A percentile compares a stretch with the other conserved stretches of the same genome.
Evolutionary conservation across 805 yeast genomes (phyloP).

Genomic region (Candida anglica): DNA sequence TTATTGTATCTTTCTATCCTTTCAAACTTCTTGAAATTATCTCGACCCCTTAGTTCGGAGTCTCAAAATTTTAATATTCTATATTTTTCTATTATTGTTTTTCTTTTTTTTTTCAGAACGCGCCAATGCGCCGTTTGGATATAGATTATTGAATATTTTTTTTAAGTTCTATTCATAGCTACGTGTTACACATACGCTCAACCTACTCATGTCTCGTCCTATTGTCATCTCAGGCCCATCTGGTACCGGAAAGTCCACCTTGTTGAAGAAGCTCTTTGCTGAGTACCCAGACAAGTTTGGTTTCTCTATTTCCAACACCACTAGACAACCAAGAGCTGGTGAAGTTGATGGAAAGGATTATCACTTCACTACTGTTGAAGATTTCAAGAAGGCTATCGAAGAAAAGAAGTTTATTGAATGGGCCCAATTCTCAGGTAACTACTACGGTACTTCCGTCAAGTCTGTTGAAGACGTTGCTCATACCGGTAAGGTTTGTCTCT

Average conservation of each 20-base stretch:
- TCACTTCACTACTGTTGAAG: slow-evolving; percentile 77
- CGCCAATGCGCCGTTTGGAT: no score
- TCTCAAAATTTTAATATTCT: no score
- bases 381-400: slow-evolving; percentile 72
- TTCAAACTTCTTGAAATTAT: no score
- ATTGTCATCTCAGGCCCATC: slow-evolving; percentile 97
- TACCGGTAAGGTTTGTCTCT: slow-evolving; percentile 73
- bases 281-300: slow-evolving; percentile 91
- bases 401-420: slow-evolving; percentile 85
- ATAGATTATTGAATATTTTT: no score
- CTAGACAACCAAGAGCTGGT: slow-evolving; percentile 88
- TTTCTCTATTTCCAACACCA: slow-evolving; percentile 90
- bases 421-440: slow-evolving; percentile 98
- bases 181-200: no score
- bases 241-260: slow-evolving; percentile 93
- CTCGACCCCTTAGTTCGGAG: no score
- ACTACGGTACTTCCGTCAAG: slow-evolving; percentile 89
- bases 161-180: no score
- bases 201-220: slow-evolving; percentile 70
- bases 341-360: slow-evolving; percentile 88
- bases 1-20: no score
- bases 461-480: slow-evolving; percentile 73
- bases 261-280: slow-evolving; percentile 81
- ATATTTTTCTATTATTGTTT: no score
- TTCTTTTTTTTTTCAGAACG: no score